Evolutionary conservation across 23 red algal genomes (phyloP), one percentile per base, ranked within the genome.

Genomic region (Gracilaria domingensis): DNA sequence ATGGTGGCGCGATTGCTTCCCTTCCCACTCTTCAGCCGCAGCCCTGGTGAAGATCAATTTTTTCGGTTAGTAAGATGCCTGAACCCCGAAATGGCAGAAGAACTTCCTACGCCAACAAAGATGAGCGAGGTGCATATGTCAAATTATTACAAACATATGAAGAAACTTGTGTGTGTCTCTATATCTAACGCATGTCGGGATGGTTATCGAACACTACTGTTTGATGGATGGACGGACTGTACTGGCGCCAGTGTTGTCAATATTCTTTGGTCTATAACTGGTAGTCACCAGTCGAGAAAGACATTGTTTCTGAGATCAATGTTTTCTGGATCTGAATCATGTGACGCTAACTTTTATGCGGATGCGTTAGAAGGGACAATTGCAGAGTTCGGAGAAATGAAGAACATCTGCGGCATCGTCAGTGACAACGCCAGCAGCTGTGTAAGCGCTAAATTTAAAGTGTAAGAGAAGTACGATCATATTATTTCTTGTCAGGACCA

Each of bases 141-240:
- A 2, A 40, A 29, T 7, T 73, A 73, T 16, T 24, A 73, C 67
- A 4, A 20, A 73, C 28, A 23, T 20, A 44, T 73, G 33, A 40
- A 23, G 11, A 1, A 73, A 4, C 1, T 23, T 3, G 67, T 42
- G 8, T 29, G 8, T 0, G 3, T 23, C 4, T 37, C 67, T 23
- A 21, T 40, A 1, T 40, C 67, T 0, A 40, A 37, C 38, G 67
- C 67, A 1, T 73, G 42, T 7, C 20, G 20, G 1, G 67, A 37
- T 0, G 28, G 35, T 7, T 73, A 33, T 73, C 36, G 35, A 40
- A 42, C 35, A 2, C 33, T 73, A 3, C 0, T 73, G 3, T 73
- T 73, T 24, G 67, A 73, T 16, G 67, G 67, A 40, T 73, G 67
- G 67, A 73, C 30, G 16, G 67, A 73, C 44, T 2, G 1, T n/a